Evolutionary conservation across 2,329 filamentous ascomycete species (phyloP).

Genomic region (Cercospora citrullina): DNA sequence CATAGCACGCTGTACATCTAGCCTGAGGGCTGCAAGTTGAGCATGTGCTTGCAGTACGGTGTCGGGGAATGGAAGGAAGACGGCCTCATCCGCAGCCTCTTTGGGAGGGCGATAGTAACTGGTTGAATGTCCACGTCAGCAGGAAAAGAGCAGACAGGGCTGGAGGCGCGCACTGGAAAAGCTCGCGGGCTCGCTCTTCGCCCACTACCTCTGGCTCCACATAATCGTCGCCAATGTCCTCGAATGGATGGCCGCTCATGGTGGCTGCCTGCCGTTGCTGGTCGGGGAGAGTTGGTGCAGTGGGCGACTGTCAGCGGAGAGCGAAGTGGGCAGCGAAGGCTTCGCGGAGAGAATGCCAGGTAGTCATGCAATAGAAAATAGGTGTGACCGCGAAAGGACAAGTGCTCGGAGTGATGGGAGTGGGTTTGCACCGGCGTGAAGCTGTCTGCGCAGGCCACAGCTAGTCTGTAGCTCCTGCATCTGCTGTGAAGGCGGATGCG

Average conservation of each 20-base stretch:
- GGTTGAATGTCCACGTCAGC: background rate
- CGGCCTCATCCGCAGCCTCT: constrained; percentile 19
- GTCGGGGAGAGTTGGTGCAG: background rate
- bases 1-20: constrained; percentile 52
- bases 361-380: background rate
- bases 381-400: background rate
- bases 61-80: constrained; percentile 28
- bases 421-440: background rate
- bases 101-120: constrained; percentile 29
- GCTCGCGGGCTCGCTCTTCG: constrained; percentile 31
- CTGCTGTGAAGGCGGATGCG: background rate
- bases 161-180: constrained; percentile 21
- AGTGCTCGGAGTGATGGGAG: background rate
- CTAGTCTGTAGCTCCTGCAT: background rate
- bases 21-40: constrained; percentile 53
- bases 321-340: background rate
- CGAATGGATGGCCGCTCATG: constrained; percentile 6
- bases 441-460: background rate
- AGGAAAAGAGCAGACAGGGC: background rate
- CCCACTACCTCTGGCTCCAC: constrained; percentile 27
- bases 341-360: background rate
- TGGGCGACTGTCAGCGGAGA: background rate
- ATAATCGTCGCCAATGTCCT: constrained; percentile 20
- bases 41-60: constrained; percentile 50
- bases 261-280: constrained; percentile 2